Evolutionary conservation across 1,139 yeast species (phyloP), one percentile per base, ranked within the genome.

Genomic region (Oligophagozyma castellii): DNA sequence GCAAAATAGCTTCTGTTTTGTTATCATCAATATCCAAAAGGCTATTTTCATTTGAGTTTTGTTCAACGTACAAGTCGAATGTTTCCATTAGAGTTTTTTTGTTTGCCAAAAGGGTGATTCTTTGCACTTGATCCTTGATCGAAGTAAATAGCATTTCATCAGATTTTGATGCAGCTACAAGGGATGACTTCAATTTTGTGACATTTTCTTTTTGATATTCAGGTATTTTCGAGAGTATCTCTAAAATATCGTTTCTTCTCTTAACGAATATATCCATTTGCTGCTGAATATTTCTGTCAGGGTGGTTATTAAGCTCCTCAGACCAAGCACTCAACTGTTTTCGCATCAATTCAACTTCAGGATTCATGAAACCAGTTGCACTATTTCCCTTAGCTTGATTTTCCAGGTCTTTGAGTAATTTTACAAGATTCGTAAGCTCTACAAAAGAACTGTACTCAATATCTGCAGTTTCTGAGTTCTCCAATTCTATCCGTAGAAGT

Each of bases 391-490:
- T 35, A 16, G 39, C 44, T 27, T 37, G 42, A 14, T 40, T 38
- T 38, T 72, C 70, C 29, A 80, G 52, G 19, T 69, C 70, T 10
- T 61, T 62, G 15, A 84, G 48, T 2, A 84, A 67, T 19, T 65
- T 63, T 1, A 95, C 95, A 34, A 89, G 59, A 33, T 76, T 75
- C 39, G 84, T 65, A 43, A 70, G 81, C 45, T 83, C 95, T 32
- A 84, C 61, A 4, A 80, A 80, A 2, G 94, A 80, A 1, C 65
- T 55, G 29, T 78, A 62, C 46, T 84, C 93, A 49, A 81, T 79
- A 38, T 83, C 73, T 0, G 94, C 80, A 10, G 83, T 67, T 33
- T 80, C 89, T 16, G 73, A 69, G 38, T 67, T 65, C 37, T 84
- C 96, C 28, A 75, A 64, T 46, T 81, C 89, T 31, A 62, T 65